These are phyloP conservation scores for Halteria grandinella DNA, from an alignment of 73 alveolate genomes.

Conservation along the genomic window DNA sequence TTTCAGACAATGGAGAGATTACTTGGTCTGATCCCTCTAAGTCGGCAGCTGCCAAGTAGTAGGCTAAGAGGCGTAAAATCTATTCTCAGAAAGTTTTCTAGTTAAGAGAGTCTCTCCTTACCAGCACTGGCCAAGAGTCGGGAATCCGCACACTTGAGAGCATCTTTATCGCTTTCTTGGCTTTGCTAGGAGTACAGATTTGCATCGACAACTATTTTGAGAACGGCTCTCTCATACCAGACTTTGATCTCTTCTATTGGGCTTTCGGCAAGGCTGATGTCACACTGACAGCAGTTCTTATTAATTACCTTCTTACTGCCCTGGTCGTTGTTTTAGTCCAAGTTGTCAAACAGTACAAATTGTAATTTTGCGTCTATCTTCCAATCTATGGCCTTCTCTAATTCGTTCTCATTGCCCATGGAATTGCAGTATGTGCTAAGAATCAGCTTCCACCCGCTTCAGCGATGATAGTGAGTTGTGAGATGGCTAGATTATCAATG, in stretches of 20 bases:
- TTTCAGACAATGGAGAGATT: neutral
- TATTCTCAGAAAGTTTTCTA: slow-evolving; percentile 51
- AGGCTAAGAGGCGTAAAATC: neutral
- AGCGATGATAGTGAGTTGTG: slow-evolving; percentile 77
- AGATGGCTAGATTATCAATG: slow-evolving; percentile 83
- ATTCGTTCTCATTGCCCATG: slow-evolving; percentile 20
- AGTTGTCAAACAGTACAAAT: slow-evolving; percentile 4
- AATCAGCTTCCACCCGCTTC: slow-evolving; percentile 68
- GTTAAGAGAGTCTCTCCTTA: slow-evolving; percentile 49
- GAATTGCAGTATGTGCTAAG: slow-evolving; percentile 36
- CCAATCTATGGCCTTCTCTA: slow-evolving; percentile 32
- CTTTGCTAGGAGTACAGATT: slow-evolving; percentile 31
- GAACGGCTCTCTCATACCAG: slow-evolving; percentile 48
- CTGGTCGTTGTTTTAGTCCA: slow-evolving; percentile 31
- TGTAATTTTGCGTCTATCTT: slow-evolving; percentile 30
- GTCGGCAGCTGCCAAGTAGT: no score
- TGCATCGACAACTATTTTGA: slow-evolving; percentile 48
- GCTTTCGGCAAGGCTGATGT: slow-evolving; percentile 3
- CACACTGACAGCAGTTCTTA: neutral
- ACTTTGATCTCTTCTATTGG: slow-evolving; percentile 25
- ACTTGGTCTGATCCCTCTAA: neutral
- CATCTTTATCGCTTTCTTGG: slow-evolving; percentile 49
- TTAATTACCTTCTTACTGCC: no score
- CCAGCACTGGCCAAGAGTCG: slow-evolving; percentile 34
- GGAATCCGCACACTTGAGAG: slow-evolving; percentile 50